Evolutionary conservation across 768 basidiomycete species (phyloP).

Genomic region (Lactarius trivialis): DNA sequence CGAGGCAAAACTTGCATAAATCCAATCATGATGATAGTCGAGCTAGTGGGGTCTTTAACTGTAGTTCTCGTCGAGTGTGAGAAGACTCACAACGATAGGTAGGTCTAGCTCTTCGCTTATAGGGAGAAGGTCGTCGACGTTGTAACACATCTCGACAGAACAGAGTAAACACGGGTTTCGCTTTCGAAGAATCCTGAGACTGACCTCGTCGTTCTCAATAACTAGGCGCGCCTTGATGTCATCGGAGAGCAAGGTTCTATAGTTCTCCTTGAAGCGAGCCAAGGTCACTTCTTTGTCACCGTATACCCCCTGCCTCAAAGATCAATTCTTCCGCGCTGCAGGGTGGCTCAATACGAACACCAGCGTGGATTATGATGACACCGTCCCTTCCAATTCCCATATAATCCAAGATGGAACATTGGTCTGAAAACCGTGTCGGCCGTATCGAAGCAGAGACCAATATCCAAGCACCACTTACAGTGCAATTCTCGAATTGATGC

Average conservation of each 20-base stretch:
- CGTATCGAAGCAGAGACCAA: not conserved
- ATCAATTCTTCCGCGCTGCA: not conserved
- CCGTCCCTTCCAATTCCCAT: slow-evolving; percentile 81
- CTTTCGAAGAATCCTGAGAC: slow-evolving; percentile 13
- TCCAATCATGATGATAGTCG: slow-evolving; percentile 79
- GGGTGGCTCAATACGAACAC: slow-evolving; percentile 41
- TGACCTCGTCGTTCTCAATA: slow-evolving; percentile 91
- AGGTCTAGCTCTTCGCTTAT: slow-evolving; percentile 79
- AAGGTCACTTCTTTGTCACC: slow-evolving; percentile 71
- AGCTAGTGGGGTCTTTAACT: slow-evolving; percentile 23
- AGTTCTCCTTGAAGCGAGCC: slow-evolving; percentile 64
- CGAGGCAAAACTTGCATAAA: slow-evolving; percentile 45
- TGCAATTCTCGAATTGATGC: slow-evolving; percentile 73
- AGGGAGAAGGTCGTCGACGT: slow-evolving; percentile 80
- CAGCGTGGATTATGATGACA: slow-evolving; percentile 81
- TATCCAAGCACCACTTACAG: slow-evolving; percentile 32
- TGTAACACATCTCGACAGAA: slow-evolving; percentile 63
- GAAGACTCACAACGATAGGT: slow-evolving; percentile 38
- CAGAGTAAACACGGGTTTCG: not conserved
- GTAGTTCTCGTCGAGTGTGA: slow-evolving; percentile 44
- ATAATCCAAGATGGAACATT: slow-evolving; percentile 78
- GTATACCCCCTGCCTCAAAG: slow-evolving; percentile 54
- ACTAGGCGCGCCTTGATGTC: slow-evolving; percentile 70
- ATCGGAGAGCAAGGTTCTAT: slow-evolving; percentile 48
- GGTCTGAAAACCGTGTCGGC: slow-evolving; percentile 37